Evolutionary conservation across 2,329 filamentous ascomycete genomes (phyloP), one percentile per base, ranked within the genome.

Genomic region (Geosmithia flava): DNA sequence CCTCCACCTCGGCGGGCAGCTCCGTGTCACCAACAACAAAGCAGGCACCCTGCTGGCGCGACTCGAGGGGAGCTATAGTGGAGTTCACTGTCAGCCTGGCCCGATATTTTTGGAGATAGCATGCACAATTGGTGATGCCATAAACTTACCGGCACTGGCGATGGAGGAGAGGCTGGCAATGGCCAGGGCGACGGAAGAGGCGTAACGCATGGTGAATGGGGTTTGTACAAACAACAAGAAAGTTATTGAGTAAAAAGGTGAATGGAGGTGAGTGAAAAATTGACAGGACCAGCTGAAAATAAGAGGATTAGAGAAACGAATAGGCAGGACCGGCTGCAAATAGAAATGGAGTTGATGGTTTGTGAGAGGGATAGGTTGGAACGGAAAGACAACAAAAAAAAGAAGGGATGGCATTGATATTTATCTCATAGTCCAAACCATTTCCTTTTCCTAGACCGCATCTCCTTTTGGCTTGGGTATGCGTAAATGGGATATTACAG

Each of bases 11-110:
- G 7, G 62, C 61, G 1, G 78, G 77, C 11, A 81, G 71, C 2
- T 63, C 59, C 5, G 62, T 60, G 47, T 60, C 65, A 52, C 77
- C 77, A 51, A 78, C 58, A 15, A 80, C 51, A 64, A 79, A 80
- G 66, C 77, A 81, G 40, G 72, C 63, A 41, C 55, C 58, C 20
- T 63, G 62, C 45, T 63, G 61, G 48, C 54, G 55, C 42, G 47
- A 19, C 10, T 56, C 11, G 15, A 51, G 51, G 45, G 55, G 56
- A 29, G 46, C 52, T 52, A 15, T 37, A 16, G 11, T 37, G n/a
- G n/a, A n/a, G n/a, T n/a, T 3, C 33, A 37, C 8, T 27, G 33
- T 37, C 33, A 37, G 33, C 8, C 23, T 37, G 33, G 33, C 23
- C 8, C 23, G 23, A 27, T 5, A 4, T 8, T 27, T 4, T 27